phyloP scores from a whole-genome alignment of 352 stramenopile genomes.

The Pythium angustatum region DNA sequence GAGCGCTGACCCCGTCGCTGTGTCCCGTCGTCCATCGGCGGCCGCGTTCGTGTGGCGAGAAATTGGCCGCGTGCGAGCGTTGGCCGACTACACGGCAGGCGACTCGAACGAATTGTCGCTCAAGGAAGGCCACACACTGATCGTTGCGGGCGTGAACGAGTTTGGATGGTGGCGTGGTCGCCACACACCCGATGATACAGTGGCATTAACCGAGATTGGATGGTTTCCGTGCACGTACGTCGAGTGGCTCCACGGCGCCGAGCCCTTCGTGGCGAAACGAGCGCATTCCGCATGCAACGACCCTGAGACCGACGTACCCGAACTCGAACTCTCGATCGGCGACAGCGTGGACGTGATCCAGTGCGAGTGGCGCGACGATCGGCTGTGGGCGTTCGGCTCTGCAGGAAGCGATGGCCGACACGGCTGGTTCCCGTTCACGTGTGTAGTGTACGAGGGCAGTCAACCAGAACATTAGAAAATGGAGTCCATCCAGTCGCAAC shows the following conservation, averaged over 20 bases:
- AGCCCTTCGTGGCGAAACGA: slow-evolving; percentile 8
- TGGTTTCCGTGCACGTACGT: slow-evolving; percentile 64
- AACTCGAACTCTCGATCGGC: slow-evolving; percentile 2
- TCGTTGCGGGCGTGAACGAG: slow-evolving; percentile 40
- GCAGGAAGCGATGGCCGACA: background rate
- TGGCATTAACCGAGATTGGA: slow-evolving; percentile 8
- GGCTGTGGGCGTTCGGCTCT: slow-evolving; percentile 28
- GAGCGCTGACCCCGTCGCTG: background rate
- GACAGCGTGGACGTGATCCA: slow-evolving; percentile 27
- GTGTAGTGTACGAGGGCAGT: slow-evolving; percentile 14
- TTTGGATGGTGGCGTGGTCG: slow-evolving; percentile 49
- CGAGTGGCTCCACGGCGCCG: slow-evolving; percentile 30
- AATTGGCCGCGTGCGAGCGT: slow-evolving; percentile 34
- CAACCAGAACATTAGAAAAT: background rate
- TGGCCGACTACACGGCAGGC: slow-evolving; percentile 35
- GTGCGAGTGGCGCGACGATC: slow-evolving; percentile 31
- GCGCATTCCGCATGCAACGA: background rate
- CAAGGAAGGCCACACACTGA: slow-evolving; percentile 27
- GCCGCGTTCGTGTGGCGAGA: slow-evolving; percentile 1
- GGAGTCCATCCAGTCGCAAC: too few species aligned
- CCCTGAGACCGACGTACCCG: background rate
- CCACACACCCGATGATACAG: background rate
- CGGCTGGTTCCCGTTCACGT: slow-evolving; percentile 36
- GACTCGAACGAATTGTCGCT: slow-evolving; percentile 38
- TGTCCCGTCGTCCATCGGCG: slow-evolving; percentile 7